Evolutionary conservation across 2,329 filamentous ascomycete genomes (phyloP), one percentile per base, ranked within the genome.

Genomic region (Hypoxylon sp.): DNA sequence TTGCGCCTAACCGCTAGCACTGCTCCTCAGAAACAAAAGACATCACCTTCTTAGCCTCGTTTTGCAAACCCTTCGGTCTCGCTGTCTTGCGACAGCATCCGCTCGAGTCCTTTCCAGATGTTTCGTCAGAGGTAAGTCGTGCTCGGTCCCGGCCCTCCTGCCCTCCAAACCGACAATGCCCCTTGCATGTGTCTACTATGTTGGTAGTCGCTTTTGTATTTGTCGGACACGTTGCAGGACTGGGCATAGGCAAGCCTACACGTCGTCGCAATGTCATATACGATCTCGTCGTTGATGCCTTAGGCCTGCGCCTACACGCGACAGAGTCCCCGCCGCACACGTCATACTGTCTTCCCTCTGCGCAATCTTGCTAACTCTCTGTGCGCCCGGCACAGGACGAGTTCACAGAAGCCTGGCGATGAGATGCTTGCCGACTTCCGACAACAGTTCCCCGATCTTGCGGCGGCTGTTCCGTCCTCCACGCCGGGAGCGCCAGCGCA

Each of bases 341-440:
- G 31, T 18, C 31, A 35, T 35, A 7, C 31, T 15, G 31, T 35
- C 31, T 15, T 33, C 31, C 31, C 40, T 23, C 49, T 31, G 38
- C 40, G 29, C 35, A 48, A 33, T 35, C 46, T 55, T 50, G 48
- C 65, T 67, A 45, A 69, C 60, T 13, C 18, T 46, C 46, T 13
- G 17, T 42, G 23, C 53, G 53, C 55, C 52, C 52, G 45, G 48
- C 64, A 45, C 66, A 91, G 88, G 77, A 90, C 85, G 70, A 92
- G 85, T 74, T 87, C 90, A 53, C 90, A 92, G 75, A 96, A 96
- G 79, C 92, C 92, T 53, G 88, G 86, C 74, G 90, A 93, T 72
- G 91, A 93, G 69, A 83, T 97, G 71, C 87, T 95, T 73, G 87
- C 87, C 76, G 88, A 86, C 74, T 97, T 97, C 78, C 90, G 90